Conservation (phyloP, 2,329 filamentous ascomycete genomes). For the Periconia macrospinosa region DNA sequence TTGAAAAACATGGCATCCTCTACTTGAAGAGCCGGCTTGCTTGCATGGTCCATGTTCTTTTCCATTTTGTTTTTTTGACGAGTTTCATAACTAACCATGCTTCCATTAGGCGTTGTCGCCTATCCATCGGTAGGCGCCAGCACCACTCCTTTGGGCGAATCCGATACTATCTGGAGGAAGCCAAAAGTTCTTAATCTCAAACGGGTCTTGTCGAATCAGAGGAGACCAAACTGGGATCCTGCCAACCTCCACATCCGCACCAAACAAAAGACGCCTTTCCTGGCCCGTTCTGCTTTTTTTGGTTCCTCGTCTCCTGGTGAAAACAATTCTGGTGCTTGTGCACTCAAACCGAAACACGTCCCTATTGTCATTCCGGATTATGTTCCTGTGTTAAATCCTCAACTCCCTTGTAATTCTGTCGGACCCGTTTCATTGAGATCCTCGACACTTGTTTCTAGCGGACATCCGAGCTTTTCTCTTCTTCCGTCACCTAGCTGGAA, state of each 20-base stretch:
- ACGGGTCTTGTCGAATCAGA: constrained; percentile 29
- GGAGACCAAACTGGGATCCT: constrained; percentile 29
- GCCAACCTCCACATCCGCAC: constrained; percentile 28
- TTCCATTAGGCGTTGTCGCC: constrained; percentile 43
- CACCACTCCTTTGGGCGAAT: constrained; percentile 36
- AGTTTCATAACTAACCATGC: constrained; percentile 42
- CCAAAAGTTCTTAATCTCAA: constrained; percentile 32
- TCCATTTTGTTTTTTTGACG: constrained; percentile 11
- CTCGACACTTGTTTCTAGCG: constrained; percentile 33
- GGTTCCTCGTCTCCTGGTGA: constrained; percentile 20
- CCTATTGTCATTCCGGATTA: constrained; percentile 49
- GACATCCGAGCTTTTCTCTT: constrained; percentile 30
- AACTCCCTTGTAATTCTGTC: constrained; percentile 39
- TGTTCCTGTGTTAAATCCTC: constrained; percentile 42
- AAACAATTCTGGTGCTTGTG: constrained; percentile 23
- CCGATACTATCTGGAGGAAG: constrained; percentile 36
- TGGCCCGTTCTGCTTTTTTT: constrained; percentile 20
- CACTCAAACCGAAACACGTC: constrained; percentile 45
- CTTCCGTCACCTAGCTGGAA: constrained; percentile 31
- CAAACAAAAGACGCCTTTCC: constrained; percentile 25
- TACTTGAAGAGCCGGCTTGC: constrained; percentile 25
- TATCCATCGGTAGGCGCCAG: constrained; percentile 39
- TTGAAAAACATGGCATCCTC: constrained; percentile 37
- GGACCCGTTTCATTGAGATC: constrained; percentile 37
- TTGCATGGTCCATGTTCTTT: constrained; percentile 17